phyloP scores from a whole-genome alignment of 371 early-diverging fungal genomes.

The Syncephalastrum racemosum region DNA sequence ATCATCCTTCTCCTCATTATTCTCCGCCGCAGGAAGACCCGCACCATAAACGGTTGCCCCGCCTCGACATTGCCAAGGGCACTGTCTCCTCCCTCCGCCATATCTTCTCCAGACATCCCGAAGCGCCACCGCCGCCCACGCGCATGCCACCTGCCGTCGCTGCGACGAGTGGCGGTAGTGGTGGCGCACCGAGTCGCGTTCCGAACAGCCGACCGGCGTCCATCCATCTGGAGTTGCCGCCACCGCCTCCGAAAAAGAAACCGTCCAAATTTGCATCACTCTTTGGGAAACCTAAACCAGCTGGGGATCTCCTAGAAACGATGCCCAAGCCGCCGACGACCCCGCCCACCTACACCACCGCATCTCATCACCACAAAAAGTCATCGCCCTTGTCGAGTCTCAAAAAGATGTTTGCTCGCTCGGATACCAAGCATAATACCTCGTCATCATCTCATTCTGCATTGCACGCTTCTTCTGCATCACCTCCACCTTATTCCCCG shows the following conservation, averaged over 20 bases:
- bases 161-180: neutral
- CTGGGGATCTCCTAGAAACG: neutral
- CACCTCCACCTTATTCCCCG: neutral
- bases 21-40: neutral
- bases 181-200: constrained; percentile 8
- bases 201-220: constrained; percentile 5
- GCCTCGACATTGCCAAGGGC: constrained; percentile 34
- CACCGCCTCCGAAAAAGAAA: no score
- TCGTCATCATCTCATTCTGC: constrained; percentile 1
- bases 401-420: constrained; percentile 10
- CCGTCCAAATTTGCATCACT: no score
- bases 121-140: constrained; percentile 30
- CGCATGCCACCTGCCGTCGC: constrained; percentile 23
- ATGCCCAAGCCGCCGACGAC: constrained; percentile 7
- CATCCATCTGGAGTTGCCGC: no score
- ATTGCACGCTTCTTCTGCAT: no score
- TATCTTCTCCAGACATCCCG: constrained; percentile 18
- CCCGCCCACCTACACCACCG: neutral
- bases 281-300: no score
- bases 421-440: neutral
- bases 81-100: constrained; percentile 38
- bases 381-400: constrained; percentile 5
- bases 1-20: constrained; percentile 2
- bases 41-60: constrained; percentile 5
- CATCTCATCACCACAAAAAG: no score